Evolutionary conservation across 306 rosid species (phyloP).

Genomic region (Begonia masoniana): DNA sequence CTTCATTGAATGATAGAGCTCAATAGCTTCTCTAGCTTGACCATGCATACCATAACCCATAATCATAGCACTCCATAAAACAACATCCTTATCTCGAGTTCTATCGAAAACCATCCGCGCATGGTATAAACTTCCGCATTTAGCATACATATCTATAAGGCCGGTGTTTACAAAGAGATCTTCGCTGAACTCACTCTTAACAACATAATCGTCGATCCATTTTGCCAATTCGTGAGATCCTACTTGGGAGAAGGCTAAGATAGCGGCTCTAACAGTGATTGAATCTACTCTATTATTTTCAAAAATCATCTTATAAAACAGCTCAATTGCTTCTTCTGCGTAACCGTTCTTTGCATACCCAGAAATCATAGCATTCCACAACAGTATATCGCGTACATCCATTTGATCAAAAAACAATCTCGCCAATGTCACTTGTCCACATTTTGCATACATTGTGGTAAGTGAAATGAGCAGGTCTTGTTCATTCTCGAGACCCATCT

Average conservation of each 20-base stretch:
- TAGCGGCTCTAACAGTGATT: conserved; percentile 8
- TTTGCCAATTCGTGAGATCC: conserved; percentile 10
- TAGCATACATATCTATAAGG: conserved; percentile 13
- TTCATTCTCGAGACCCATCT: conserved; percentile 11
- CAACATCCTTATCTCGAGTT: conserved; percentile 3
- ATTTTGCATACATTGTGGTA: conserved; percentile 12
- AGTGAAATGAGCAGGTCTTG: conserved; percentile 6
- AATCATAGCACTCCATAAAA: conserved; percentile 13
- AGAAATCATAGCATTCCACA: conserved; percentile 18
- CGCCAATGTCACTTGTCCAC: conserved; percentile 8
- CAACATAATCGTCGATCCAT: conserved; percentile 9
- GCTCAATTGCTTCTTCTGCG: conserved; percentile 11
- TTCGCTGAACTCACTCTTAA: conserved; percentile 2
- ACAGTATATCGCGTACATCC: conserved; percentile 6
- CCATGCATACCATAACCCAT: conserved; percentile 13
- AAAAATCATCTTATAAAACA: conserved; percentile 8
- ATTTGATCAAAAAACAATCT: conserved; percentile 12
- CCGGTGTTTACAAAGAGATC: conserved; percentile 8
- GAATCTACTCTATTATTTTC: conserved; percentile 6
- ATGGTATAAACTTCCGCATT: conserved; percentile 11
- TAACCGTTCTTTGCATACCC: conserved; percentile 12
- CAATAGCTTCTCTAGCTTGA: conserved; percentile 10
- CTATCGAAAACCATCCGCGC: conserved; percentile 8
- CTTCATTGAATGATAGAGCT: conserved; percentile 9
- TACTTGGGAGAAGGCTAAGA: conserved; percentile 6